These are phyloP conservation scores for Mortierella sp. DNA, from an alignment of 371 early-diverging fungal genomes.

Conservation along the genomic window DNA sequence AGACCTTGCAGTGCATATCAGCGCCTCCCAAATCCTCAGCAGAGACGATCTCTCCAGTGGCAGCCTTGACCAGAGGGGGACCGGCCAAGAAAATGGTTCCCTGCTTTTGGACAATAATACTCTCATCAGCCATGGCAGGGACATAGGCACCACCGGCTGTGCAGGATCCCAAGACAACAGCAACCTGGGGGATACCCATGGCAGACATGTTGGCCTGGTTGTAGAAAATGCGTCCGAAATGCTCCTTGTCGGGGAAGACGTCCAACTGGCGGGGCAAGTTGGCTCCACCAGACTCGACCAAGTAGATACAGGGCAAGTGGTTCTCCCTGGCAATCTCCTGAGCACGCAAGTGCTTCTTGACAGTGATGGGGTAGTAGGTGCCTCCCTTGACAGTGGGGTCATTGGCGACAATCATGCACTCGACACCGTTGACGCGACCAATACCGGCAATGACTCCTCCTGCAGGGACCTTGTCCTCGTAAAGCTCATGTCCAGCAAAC, in stretches of 20 bases:
- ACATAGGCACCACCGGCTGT: conserved; percentile 99
- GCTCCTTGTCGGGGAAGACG: conserved; percentile 98
- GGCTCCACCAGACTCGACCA: conserved; percentile 98
- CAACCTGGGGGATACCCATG: conserved; percentile 94
- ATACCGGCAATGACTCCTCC: conserved; percentile 98
- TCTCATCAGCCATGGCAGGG: conserved; percentile 99
- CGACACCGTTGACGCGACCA: conserved; percentile 94
- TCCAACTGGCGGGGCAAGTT: conserved; percentile 96
- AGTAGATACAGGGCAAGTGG: conserved; percentile 95
- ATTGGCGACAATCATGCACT: conserved; percentile 98
- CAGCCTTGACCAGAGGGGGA: conserved; percentile 97
- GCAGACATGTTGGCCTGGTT: conserved; percentile 97
- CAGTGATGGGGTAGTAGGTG: conserved; percentile 97
- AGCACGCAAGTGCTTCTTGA: conserved; percentile 98
- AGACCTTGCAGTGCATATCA: conserved; percentile 95
- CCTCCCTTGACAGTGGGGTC: conserved; percentile 97
- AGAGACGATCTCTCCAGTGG: conserved; percentile 96
- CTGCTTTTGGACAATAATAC: conserved; percentile 95
- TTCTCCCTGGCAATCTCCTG: conserved; percentile 98
- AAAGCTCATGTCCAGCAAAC: conserved; percentile 94
- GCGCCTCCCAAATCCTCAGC: conserved; percentile 98
- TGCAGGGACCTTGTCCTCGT: conserved; percentile 91
- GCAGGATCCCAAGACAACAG: conserved; percentile 98
- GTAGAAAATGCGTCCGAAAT: conserved; percentile 98
- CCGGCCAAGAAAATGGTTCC: conserved; percentile 99